Evolutionary conservation across 768 basidiomycete species (phyloP).

Genomic region (Lactarius hengduanensis): DNA sequence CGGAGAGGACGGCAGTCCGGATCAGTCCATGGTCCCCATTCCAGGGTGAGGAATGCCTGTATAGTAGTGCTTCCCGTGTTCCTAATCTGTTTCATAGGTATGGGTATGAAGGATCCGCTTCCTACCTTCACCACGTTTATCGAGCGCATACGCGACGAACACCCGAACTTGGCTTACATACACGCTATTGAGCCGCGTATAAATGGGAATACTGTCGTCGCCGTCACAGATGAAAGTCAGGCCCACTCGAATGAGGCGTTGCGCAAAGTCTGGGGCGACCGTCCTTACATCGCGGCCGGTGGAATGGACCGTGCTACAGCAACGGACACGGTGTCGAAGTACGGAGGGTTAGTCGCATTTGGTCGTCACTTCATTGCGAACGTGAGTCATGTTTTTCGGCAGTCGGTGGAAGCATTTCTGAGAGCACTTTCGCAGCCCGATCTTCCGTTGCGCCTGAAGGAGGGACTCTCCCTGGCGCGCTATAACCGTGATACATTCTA

Average conservation of each 20-base stretch:
- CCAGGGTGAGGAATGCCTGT: constrained; percentile 29
- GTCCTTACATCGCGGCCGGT: constrained; percentile 12
- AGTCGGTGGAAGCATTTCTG: background rate
- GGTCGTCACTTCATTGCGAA: constrained; percentile 23
- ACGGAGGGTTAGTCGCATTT: constrained; percentile 19
- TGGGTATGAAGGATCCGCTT: constrained; percentile 23
- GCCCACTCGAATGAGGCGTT: background rate
- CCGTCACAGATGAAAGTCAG: background rate
- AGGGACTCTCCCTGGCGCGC: too few species aligned
- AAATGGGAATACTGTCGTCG: background rate
- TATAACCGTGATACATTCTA: too few species aligned
- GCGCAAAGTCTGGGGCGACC: constrained; percentile 2
- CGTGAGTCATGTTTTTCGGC: background rate
- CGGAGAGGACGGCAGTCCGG: constrained; percentile 40
- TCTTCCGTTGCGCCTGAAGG: too few species aligned
- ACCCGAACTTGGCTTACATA: constrained; percentile 21
- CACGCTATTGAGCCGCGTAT: constrained; percentile 8
- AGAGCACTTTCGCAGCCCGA: too few species aligned
- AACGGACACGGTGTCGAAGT: constrained; percentile 3
- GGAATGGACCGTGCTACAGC: constrained; percentile 16
- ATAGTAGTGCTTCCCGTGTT: too few species aligned
- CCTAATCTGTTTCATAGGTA: background rate
- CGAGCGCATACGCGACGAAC: constrained; percentile 7
- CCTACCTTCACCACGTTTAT: constrained; percentile 14
- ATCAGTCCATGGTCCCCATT: constrained; percentile 37